A percentile compares a stretch with the other conserved stretches of the same genome.
Conservation (phyloP, 257 asterid species). For the Misopates orontium region DNA sequence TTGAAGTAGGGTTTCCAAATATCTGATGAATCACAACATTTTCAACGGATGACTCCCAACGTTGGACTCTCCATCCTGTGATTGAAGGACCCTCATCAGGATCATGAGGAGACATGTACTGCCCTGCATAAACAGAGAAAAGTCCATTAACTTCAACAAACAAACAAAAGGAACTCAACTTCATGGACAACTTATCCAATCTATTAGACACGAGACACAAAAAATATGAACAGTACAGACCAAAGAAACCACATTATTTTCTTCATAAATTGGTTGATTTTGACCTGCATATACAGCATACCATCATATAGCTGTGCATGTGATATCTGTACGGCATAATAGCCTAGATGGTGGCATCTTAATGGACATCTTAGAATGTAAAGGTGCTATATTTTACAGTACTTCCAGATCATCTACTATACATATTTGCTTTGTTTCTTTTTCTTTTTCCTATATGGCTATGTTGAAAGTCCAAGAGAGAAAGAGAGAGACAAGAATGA, state of each 20-base stretch:
- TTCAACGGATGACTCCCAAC: slow-evolving; percentile 98
- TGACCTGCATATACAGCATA: not conserved
- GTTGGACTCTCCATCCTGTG: slow-evolving; percentile 98
- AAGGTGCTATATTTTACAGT: not conserved
- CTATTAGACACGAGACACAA: not conserved
- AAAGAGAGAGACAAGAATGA: not conserved
- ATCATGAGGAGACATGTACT: slow-evolving; percentile 99
- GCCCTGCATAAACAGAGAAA: slow-evolving; percentile 63
- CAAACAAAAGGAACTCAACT: not conserved
- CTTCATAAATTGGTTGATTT: not conserved
- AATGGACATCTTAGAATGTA: slow-evolving; percentile 8
- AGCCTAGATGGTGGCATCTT: slow-evolving; percentile 9
- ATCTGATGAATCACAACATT: slow-evolving; percentile 95
- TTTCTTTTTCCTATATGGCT: slow-evolving; percentile 8
- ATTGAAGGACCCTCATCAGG: slow-evolving; percentile 99
- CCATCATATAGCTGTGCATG: slow-evolving; percentile 2
- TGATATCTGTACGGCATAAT: not conserved
- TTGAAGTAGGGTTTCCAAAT: slow-evolving; percentile 88
- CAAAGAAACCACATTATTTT: not conserved
- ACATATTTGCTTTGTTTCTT: not conserved
- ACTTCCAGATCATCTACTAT: slow-evolving; percentile 5
- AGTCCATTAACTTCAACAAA: slow-evolving; percentile 19
- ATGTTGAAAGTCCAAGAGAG: not conserved
- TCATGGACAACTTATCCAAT: not conserved
- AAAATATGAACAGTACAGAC: not conserved